Evolutionary conservation across 768 basidiomycete species (phyloP), one percentile per base, ranked within the genome.

Genomic region (Mycena olivaceomarginata): DNA sequence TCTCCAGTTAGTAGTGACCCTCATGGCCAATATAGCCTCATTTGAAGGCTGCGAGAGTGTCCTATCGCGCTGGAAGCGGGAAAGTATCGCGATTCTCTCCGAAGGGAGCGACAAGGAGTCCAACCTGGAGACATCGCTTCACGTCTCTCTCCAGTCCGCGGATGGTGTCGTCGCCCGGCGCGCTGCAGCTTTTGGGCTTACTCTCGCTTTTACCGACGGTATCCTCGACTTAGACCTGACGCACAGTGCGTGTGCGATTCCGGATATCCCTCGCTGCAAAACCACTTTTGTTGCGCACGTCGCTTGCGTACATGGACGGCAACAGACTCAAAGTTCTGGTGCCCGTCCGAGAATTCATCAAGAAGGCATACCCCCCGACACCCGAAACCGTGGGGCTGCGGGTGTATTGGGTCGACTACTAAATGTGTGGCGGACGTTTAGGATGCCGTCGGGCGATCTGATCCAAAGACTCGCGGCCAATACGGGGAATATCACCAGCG

Each of bases 71-170:
- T 72, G 70, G 70, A 64, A 72, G 40, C 31, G 31, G 31, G 31
- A 53, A 46, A 65, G 25, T 20, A 25, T 65, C 3, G 22, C 60
- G 18, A 18, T 65, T 15, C 22, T 72, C 1, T 72, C 71, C 10
- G 48, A 72, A 4, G 63, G 71, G 40, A 40, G 4, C 13, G 39
- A 51, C 46, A 62, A 72, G 15, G 25, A 22, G 22, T 15, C 71
- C 18, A 72, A 45, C 40, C 63, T 72, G 20, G 63, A 64, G 9
- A 64, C 31, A 5, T 72, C 71, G 3, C 59, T 72, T 56, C 40
- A 37, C 7, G 3, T 72, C 71, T 2, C 63, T 31, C n/a, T 72
- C 63, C 37, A 72, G 71, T 37, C 63, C 71, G 11, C 63, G 71
- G 1, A 72, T 72, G 51, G 1, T 48, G 15, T 31, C 31, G 31